Evolutionary conservation across 2,329 filamentous ascomycete genomes (phyloP).

Genomic region (Ophiostoma angusticollis): DNA sequence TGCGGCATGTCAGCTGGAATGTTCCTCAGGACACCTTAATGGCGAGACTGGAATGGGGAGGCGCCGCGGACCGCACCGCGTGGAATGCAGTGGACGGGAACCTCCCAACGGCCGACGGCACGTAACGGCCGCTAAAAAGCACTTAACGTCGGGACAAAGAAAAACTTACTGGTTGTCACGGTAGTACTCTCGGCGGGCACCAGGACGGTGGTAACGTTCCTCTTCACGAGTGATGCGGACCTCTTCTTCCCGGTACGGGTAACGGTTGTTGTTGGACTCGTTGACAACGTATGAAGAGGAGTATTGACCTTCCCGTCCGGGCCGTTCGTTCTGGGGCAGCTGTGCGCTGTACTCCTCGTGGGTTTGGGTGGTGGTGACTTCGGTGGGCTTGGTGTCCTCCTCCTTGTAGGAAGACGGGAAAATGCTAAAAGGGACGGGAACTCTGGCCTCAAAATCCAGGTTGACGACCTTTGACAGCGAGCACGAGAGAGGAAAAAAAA

Average conservation of each 20-base stretch:
- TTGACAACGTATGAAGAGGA: slow-evolving; percentile 54
- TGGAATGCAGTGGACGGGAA: slow-evolving; percentile 4
- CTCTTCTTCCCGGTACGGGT: slow-evolving; percentile 63
- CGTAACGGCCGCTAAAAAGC: too few species aligned
- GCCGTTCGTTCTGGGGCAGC: slow-evolving; percentile 61
- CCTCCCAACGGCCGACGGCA: too few species aligned
- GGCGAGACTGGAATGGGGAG: slow-evolving; percentile 8
- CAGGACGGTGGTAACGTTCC: slow-evolving; percentile 62
- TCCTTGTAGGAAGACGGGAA: slow-evolving; percentile 57
- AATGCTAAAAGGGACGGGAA: slow-evolving; percentile 99
- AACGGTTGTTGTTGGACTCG: slow-evolving; percentile 11
- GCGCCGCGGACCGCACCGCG: slow-evolving; percentile 1
- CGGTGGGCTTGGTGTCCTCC: slow-evolving; percentile 16
- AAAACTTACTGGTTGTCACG: slow-evolving; percentile 38
- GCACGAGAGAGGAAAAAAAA: slow-evolving; percentile 46
- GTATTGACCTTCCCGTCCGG: slow-evolving; percentile 96
- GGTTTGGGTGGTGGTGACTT: slow-evolving; percentile 36
- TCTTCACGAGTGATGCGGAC: slow-evolving; percentile 68
- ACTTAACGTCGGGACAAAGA: background rate
- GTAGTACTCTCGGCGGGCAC: slow-evolving; percentile 43
- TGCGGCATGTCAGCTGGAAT: slow-evolving; percentile 12
- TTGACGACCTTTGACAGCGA: slow-evolving; percentile 62
- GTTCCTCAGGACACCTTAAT: background rate
- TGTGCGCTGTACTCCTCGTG: slow-evolving; percentile 74
- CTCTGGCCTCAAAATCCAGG: slow-evolving; percentile 99